Conservation (phyloP, 2,329 filamentous ascomycete genomes). For the Fusarium verticillioides region DNA sequence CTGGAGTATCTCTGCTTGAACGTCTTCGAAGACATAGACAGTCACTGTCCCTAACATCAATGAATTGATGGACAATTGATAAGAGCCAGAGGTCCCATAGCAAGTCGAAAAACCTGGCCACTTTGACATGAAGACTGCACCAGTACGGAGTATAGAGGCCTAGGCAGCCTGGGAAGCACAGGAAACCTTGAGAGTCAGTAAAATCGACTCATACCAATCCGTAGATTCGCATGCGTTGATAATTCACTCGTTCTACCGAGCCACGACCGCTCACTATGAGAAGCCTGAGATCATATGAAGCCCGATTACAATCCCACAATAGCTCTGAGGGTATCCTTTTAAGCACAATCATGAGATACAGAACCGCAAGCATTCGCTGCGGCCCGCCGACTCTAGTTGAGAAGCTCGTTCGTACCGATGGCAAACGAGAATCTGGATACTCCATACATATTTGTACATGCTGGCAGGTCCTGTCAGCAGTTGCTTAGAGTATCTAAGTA, state of each 20-base stretch:
- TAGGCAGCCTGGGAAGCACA: not conserved
- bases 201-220: not conserved
- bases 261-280: too few species aligned
- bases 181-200: not conserved
- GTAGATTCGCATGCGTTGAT: not conserved
- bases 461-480: not conserved
- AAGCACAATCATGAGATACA: not conserved
- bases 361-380: not conserved
- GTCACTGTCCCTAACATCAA: not conserved
- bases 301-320: not conserved
- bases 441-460: not conserved
- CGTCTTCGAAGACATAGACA: not conserved
- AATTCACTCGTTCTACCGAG: not conserved
- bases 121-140: conserved; percentile 35
- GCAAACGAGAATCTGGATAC: not conserved
- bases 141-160: not conserved
- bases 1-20: not conserved
- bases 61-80: conserved; percentile 1
- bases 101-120: conserved; percentile 35
- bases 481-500: not conserved
- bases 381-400: not conserved
- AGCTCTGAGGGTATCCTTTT: not conserved
- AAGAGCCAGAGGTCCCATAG: conserved; percentile 32
- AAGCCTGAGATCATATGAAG: not conserved
- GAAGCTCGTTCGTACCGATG: not conserved